These are phyloP conservation scores for Funneliformis mosseae DNA, from an alignment of 192 early-diverging fungal genomes.

Conservation along the genomic window DNA sequence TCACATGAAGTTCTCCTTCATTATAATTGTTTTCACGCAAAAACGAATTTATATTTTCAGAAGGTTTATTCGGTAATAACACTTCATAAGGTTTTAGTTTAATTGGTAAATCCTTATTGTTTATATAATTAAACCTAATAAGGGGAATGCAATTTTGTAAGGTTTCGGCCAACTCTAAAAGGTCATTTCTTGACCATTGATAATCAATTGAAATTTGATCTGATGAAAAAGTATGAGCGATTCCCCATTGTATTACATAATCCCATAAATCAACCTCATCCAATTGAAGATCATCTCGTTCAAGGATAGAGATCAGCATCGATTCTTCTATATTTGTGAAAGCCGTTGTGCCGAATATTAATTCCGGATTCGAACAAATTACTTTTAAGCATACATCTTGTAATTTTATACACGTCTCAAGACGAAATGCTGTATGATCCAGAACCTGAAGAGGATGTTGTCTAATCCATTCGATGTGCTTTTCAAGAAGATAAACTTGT, in stretches of 20 bases:
- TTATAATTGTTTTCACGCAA: not conserved
- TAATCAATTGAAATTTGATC: not conserved
- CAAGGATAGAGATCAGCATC: not conserved
- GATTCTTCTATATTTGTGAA: not conserved
- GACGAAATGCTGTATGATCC: not conserved
- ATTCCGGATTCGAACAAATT: not conserved
- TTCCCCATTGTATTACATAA: slow-evolving; percentile 25
- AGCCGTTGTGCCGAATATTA: not conserved
- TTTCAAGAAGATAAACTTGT: not conserved
- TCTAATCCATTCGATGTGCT: not conserved
- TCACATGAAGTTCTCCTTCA: too few relatives aligned
- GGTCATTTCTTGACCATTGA: not conserved
- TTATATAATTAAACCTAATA: slow-evolving; percentile 17
- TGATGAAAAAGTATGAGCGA: not conserved
- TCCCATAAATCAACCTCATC: slow-evolving; percentile 22
- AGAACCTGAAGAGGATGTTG: not conserved
- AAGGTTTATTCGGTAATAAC: not conserved
- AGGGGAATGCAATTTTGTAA: not conserved
- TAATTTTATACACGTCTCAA: not conserved
- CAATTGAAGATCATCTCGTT: slow-evolving; percentile 16
- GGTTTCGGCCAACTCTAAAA: not conserved
- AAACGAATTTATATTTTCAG: too few relatives aligned
- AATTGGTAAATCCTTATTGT: not conserved
- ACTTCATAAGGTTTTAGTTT: not conserved
- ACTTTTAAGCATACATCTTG: not conserved